phyloP scores from a whole-genome alignment of 495 filamentous ascomycete genomes.

The Glutinoglossum americanum region DNA sequence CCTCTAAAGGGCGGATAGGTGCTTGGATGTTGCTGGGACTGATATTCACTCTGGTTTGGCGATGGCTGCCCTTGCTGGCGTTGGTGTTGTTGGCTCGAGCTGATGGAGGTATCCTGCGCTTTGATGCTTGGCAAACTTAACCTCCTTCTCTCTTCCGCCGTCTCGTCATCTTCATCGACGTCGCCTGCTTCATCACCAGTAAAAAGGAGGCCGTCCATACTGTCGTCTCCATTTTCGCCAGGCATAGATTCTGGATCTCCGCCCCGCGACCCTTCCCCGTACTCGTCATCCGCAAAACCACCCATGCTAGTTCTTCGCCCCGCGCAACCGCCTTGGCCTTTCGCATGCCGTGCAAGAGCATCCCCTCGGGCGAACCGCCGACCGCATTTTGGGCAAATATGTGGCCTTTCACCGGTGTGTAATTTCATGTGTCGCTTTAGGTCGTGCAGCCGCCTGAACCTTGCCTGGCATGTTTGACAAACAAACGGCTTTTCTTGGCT shows the following conservation, averaged over 20 bases:
- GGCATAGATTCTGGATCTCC: conserved; percentile 6
- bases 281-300: conserved; percentile 66
- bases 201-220: conserved; percentile 59
- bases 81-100: conserved; percentile 9
- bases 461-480: conserved; percentile 69
- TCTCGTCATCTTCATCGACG: conserved; percentile 42
- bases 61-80: conserved; percentile 24
- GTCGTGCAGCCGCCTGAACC: conserved; percentile 85
- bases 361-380: conserved; percentile 89
- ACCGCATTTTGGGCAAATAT: conserved; percentile 83
- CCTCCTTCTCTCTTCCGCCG: conserved; percentile 18
- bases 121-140: conserved; percentile 52
- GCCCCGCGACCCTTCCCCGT: conserved; percentile 24
- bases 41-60: conserved; percentile 25
- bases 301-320: conserved; percentile 74
- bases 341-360: conserved; percentile 82
- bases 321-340: conserved; percentile 88
- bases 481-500: conserved; percentile 96
- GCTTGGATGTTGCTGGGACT: conserved; percentile 34
- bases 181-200: conserved; percentile 28
- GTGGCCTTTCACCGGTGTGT: conserved; percentile 88
- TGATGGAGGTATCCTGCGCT: conserved; percentile 30
- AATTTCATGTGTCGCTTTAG: conserved; percentile 91
- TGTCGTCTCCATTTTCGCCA: conserved; percentile 29
- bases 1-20: conserved; percentile 58